Conservation (phyloP, 306 rosid genomes). For the Dalbergia cultrata region DNA sequence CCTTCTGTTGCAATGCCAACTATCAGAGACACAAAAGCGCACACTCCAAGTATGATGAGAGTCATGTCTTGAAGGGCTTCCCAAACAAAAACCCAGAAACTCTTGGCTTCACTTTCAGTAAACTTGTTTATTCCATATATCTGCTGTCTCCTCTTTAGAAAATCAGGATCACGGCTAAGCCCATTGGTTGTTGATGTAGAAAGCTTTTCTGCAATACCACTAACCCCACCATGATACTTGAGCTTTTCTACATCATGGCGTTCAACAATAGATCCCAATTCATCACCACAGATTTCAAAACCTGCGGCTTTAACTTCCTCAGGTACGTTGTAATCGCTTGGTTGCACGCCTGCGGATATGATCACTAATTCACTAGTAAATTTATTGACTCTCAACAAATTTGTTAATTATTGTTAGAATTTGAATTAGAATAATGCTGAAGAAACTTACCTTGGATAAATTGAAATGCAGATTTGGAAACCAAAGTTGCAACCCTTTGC, state of each 20-base stretch:
- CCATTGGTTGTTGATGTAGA: conserved; percentile 70
- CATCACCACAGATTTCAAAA: conserved; percentile 81
- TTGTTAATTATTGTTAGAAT: background rate
- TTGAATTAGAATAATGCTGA: conserved; percentile 22
- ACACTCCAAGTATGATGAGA: conserved; percentile 90
- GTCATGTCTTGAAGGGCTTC: conserved; percentile 99
- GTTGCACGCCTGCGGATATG: conserved; percentile 64
- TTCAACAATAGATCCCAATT: conserved; percentile 91
- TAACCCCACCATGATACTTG: conserved; percentile 69
- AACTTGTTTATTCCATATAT: conserved; percentile 85
- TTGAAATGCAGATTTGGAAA: conserved; percentile 89
- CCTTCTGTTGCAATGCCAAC: conserved; percentile 93
- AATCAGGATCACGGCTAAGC: conserved; percentile 54
- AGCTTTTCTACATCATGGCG: conserved; percentile 84
- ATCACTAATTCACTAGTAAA: conserved; percentile 39
- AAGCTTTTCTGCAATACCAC: conserved; percentile 79
- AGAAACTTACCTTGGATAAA: conserved; percentile 70
- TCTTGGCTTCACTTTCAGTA: conserved; percentile 67
- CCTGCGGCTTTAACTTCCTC: conserved; percentile 84
- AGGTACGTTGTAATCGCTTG: conserved; percentile 74
- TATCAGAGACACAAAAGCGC: conserved; percentile 83
- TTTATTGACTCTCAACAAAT: conserved; percentile 7
- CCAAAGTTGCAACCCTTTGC: conserved; percentile 79
- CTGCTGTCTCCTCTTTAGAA: conserved; percentile 58
- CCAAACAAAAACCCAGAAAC: conserved; percentile 94